Percentiles rank a stretch among this genome's conserved stretches.
phyloP scores from a whole-genome alignment of 2,329 filamentous ascomycete species.

The Bipolaris gigantea region DNA sequence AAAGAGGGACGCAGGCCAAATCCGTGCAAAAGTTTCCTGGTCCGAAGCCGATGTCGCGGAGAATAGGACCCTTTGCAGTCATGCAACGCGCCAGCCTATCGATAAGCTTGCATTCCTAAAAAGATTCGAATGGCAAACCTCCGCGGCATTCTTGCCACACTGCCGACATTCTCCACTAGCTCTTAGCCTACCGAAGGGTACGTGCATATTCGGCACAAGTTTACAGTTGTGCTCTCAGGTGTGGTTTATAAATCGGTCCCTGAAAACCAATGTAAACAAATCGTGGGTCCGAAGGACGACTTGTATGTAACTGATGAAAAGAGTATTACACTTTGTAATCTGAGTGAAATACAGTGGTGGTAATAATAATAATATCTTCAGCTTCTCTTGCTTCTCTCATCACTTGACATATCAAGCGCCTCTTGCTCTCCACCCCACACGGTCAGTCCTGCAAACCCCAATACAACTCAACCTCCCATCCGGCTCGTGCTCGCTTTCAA shows the following conservation, averaged over 20 bases:
- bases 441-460: not conserved
- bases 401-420: constrained; percentile 18
- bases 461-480: not conserved
- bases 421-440: not conserved
- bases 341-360: not conserved
- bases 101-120: constrained; percentile 34
- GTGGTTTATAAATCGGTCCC: not conserved
- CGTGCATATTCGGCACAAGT: constrained; percentile 22
- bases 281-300: not conserved
- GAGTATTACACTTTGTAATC: not conserved
- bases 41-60: constrained; percentile 24
- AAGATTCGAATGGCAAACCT: constrained; percentile 15
- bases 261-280: not conserved
- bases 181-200: constrained; percentile 9
- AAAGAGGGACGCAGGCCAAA: constrained; percentile 7
- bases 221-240: not conserved
- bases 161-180: constrained; percentile 9
- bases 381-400: constrained; percentile 33
- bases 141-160: constrained; percentile 30
- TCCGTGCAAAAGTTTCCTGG: constrained; percentile 8
- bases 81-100: constrained; percentile 32
- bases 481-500: not conserved
- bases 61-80: constrained; percentile 23
- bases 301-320: not conserved
- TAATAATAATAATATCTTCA: constrained; percentile 17